Base-by-base conservation (phyloP, 805 yeast genomes). In the Teunomyces gatunensis region DNA sequence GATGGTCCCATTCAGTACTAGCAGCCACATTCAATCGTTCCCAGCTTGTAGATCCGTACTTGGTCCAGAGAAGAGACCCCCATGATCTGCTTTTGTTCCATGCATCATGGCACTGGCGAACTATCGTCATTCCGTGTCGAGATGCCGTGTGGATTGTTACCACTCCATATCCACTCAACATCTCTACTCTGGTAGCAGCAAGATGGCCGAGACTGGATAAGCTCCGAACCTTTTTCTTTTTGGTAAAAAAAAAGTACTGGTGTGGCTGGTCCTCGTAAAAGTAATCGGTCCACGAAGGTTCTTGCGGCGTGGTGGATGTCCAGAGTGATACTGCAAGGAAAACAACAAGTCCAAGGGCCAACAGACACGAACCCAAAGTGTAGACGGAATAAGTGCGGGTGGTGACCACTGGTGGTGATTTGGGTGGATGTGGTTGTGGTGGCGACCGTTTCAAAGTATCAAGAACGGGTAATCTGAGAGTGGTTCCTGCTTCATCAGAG, bases 211-310 rank as follows among this genome's bases (percentile, higher is more conserved):
- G 17, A 15, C 43, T 43, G 13, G 30, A 11, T 12, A 37, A 27
- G 10, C 15, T 18, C 9, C 29, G 33, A 17, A 43, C 35, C 3
- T 33, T 42, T 21, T 27, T 43, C 33, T 37, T 47, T 25, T 23
- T 43, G 41, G 47, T 13, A 20, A 43, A 43, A 15, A 43, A 30
- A 13, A 30, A 43, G 44, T 37, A 42, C 42, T 13, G 41, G 17
- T n/a, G 25, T 39, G 20, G 7, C 21, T 39, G 34, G 10, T 42
- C 43, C 18, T 43, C 46, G 35, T 47, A 43, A 20, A 47, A n/a
- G 34, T 11, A 35, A 3, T 33, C 36, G 11, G 15, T 7, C 37
- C 35, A 41, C 23, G 34, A 32, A 13, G 34, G 34, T 32, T 32
- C 34, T 9, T 32, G 15, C 17, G 34, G 18, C 10, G 15, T 32